Evolutionary conservation across 179 eudicot genomes (phyloP).

Genomic region (Drosera spatulata): DNA sequence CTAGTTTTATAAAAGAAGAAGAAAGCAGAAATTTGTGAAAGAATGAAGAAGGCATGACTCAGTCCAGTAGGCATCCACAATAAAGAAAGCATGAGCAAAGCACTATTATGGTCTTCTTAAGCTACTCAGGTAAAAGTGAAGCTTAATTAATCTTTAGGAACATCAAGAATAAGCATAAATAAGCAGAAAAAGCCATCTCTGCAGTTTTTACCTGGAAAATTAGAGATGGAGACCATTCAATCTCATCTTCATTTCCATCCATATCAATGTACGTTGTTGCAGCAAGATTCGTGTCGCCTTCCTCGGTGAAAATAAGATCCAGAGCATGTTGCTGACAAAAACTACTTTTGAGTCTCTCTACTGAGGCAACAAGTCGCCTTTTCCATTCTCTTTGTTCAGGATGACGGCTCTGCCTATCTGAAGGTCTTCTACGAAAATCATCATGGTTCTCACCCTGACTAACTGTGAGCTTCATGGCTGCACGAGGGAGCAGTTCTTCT

Average conservation of each 20-base stretch:
- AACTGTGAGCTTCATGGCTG: constrained; percentile 68
- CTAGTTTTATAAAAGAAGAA: no score
- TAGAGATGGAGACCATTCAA: constrained; percentile 83
- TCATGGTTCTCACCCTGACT: constrained; percentile 47
- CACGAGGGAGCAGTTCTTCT: constrained; percentile 89
- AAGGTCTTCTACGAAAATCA: constrained; percentile 54
- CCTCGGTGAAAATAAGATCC: constrained; percentile 87
- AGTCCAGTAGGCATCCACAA: no score
- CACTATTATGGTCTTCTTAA: no score
- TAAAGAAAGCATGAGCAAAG: no score
- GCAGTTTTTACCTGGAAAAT: constrained; percentile 66
- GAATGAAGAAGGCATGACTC: no score
- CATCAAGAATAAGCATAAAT: background rate
- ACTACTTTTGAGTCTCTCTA: constrained; percentile 84
- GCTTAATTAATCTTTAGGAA: no score
- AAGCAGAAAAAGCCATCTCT: constrained; percentile 1
- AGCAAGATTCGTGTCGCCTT: constrained; percentile 77
- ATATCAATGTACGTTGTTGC: constrained; percentile 80
- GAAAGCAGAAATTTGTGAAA: no score
- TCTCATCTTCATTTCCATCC: constrained; percentile 69
- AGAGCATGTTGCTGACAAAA: constrained; percentile 89
- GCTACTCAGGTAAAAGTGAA: no score
- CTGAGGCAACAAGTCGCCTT: constrained; percentile 59
- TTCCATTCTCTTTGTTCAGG: constrained; percentile 97
- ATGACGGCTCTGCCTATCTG: constrained; percentile 70